Conservation (phyloP, 2,329 filamentous ascomycete genomes). For the Tothia fuscella region DNA sequence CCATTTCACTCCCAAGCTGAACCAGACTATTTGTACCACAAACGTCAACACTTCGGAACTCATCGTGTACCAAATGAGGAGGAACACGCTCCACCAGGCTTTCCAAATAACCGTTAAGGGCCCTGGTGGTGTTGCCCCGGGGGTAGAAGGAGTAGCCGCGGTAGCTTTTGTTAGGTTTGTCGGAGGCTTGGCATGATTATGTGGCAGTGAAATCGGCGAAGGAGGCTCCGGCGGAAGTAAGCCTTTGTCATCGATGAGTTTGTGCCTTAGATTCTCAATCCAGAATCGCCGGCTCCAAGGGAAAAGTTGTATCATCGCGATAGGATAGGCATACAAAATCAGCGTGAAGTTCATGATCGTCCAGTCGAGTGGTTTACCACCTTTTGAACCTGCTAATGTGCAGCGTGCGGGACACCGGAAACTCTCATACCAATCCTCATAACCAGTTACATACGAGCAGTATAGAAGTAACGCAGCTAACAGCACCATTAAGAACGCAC, state of each 20-base stretch:
- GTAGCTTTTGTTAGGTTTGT: background rate
- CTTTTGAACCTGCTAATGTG: too few species aligned
- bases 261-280: background rate
- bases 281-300: background rate
- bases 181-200: background rate
- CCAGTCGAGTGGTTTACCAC: background rate
- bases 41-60: slow-evolving; percentile 2
- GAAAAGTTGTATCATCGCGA: background rate
- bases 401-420: background rate
- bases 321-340: background rate
- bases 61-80: background rate
- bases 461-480: slow-evolving; percentile 1
- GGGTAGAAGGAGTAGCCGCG: background rate
- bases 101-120: background rate
- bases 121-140: background rate
- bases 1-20: background rate
- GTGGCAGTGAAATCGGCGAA: background rate
- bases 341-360: background rate
- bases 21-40: slow-evolving; percentile 4
- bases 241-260: background rate
- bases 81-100: background rate
- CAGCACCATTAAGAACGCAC: background rate
- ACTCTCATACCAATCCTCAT: background rate
- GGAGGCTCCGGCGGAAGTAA: background rate
- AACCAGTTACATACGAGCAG: background rate